Evolutionary conservation across 768 basidiomycete genomes (phyloP), one percentile per base, ranked within the genome.

Genomic region (Hortiboletus campestris): DNA sequence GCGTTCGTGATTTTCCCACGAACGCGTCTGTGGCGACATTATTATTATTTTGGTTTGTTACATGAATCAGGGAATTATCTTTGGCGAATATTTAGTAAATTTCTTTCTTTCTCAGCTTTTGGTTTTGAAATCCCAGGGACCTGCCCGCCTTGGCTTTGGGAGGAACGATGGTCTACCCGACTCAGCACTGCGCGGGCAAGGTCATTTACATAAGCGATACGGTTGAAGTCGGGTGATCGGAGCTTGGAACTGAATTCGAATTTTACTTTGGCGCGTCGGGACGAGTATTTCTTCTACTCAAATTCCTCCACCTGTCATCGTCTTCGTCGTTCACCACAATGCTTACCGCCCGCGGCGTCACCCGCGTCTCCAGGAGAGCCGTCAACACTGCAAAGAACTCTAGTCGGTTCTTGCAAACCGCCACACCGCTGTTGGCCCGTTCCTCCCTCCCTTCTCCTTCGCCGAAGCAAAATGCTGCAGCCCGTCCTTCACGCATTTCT

Each of bases 301-400:
- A 47, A 46, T 56, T 62, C 50, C n/a, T 49, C 56, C 57, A 46
- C 62, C 49, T 40, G 25, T 59, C 57, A 63, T 65, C 53, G 62
- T 62, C 62, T 57, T 72, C 72, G 65, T 68, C 62, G 67, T 67
- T 59, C 75, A 80, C 78, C 78, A 64, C 58, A 56, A 93, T 93
- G 91, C 82, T 91, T 80, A 89, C 88, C 76, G 79, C 89, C 67
- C 89, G 91, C 75, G 88, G 89, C 78, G 83, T 91, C 75, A 82
- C 89, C 73, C 91, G 91, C 76, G 80, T 94, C 75, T 89, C 91
- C 58, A 88, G 84, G 81, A 86, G 89, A 79, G 88, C 88, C 66
- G 79, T 84, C 72, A 85, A 84, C 72, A 83, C 77, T 72, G 83
- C 85, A 65, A 88, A 84, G 76, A 85, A 83, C 76, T 82, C 87